Evolutionary conservation across 2,329 filamentous ascomycete species (phyloP).

Genomic region (Aspergillus sp.): DNA sequence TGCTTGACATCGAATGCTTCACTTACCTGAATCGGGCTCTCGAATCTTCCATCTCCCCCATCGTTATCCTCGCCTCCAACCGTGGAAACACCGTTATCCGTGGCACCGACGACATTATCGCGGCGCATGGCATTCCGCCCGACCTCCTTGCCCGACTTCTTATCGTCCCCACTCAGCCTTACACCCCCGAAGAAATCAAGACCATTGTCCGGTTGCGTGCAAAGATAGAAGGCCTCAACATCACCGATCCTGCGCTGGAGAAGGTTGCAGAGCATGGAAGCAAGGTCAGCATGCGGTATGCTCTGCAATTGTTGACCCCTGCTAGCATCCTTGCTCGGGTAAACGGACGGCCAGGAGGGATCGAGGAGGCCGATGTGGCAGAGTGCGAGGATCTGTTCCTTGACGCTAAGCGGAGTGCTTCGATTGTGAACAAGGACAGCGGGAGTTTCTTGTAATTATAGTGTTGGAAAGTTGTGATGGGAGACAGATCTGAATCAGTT

Average conservation of each 20-base stretch:
- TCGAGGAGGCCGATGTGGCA: slow-evolving; percentile 68
- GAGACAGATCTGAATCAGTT: slow-evolving; percentile 8
- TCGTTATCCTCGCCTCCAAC: slow-evolving; percentile 96
- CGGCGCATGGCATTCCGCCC: slow-evolving; percentile 86
- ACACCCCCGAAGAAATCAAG: slow-evolving; percentile 82
- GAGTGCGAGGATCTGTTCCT: slow-evolving; percentile 82
- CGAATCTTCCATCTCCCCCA: slow-evolving; percentile 88
- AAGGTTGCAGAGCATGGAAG: slow-evolving; percentile 82
- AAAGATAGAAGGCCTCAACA: slow-evolving; percentile 69
- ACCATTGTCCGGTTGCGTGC: slow-evolving; percentile 81
- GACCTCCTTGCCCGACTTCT: slow-evolving; percentile 91
- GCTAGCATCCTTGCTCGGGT: slow-evolving; percentile 86
- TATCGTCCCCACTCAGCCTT: slow-evolving; percentile 90
- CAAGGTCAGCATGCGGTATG: slow-evolving; percentile 84
- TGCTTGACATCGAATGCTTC: slow-evolving; percentile 99
- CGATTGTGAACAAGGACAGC: slow-evolving; percentile 59
- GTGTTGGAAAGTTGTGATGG: neutral
- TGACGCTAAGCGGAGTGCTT: slow-evolving; percentile 70
- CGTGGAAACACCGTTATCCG: slow-evolving; percentile 89
- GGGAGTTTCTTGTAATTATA: slow-evolving; percentile 54
- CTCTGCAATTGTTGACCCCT: slow-evolving; percentile 82
- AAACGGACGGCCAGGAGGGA: slow-evolving; percentile 63
- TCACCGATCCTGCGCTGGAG: slow-evolving; percentile 76
- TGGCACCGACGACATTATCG: slow-evolving; percentile 69
- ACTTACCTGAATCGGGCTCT: slow-evolving; percentile 98